Conservation (phyloP, 768 basidiomycete genomes). For the Boletellus sp. region DNA sequence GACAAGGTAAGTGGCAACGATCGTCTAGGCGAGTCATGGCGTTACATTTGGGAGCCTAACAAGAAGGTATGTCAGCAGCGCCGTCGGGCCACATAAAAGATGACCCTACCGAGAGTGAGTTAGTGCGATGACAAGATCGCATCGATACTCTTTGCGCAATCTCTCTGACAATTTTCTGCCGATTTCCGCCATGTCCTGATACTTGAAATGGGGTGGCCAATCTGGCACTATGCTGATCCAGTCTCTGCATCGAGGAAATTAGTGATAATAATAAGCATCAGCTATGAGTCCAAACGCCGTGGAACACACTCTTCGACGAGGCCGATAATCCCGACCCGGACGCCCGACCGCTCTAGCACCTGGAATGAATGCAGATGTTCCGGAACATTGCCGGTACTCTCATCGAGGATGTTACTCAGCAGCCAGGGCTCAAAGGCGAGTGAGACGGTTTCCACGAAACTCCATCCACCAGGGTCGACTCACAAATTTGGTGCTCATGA, state of each 20-base stretch:
- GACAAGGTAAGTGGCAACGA: conserved; percentile 4
- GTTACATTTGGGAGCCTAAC: conserved; percentile 31
- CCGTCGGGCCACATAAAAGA: background rate
- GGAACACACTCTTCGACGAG: conserved; percentile 73
- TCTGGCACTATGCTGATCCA: conserved; percentile 87
- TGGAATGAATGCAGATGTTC: conserved; percentile 55
- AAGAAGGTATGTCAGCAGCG: conserved; percentile 3
- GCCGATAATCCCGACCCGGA: conserved; percentile 78
- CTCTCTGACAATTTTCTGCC: conserved; percentile 68
- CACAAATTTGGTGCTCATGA: conserved; percentile 73
- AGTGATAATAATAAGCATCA: background rate
- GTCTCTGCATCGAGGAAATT: conserved; percentile 45
- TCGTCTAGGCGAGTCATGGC: background rate
- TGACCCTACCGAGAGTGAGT: conserved; percentile 69
- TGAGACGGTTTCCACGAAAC: background rate
- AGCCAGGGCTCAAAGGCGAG: conserved; percentile 68
- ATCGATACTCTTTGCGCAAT: conserved; percentile 67
- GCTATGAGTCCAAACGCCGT: background rate
- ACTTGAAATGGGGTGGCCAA: conserved; percentile 79
- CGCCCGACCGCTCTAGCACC: conserved; percentile 64
- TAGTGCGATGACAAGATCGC: conserved; percentile 81
- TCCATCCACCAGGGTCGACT: conserved; percentile 22
- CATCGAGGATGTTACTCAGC: conserved; percentile 81
- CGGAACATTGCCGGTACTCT: conserved; percentile 58
- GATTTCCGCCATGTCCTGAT: conserved; percentile 69